Evolutionary conservation across 2,329 filamentous ascomycete genomes (phyloP), one percentile per base, ranked within the genome.

Genomic region (Hypoxylon sp.): DNA sequence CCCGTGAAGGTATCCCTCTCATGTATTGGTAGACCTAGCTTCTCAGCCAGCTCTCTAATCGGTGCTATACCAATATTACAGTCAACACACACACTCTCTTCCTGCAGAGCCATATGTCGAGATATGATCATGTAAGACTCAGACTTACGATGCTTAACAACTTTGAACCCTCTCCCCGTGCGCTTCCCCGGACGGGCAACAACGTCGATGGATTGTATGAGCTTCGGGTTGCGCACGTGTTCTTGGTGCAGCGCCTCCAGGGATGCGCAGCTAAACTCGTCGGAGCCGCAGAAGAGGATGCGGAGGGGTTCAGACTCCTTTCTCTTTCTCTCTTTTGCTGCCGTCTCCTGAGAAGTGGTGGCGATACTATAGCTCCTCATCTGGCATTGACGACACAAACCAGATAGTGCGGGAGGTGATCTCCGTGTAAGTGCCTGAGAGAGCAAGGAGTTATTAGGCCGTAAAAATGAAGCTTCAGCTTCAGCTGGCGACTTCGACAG

Each of bases 211-310:
- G 92, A 93, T 63, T 86, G 84, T 60, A 97, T 89, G 10, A 89
- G 81, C 17, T 80, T 80, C 6, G 81, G 85, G 62, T 85, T 85
- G 58, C 75, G 76, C 27, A 78, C 67, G 57, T 89, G 85, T 76
- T 93, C 91, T 4, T 81, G 75, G 73, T 91, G 79, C 35, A 99
- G 82, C 5, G 92, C 92, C 65, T 82, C 82, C 54, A 99, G 83
- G 1, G 93, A 93, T 57, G 87, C 87, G 75, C 91, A 91, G 82
- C 95, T 98, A 80, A 98, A 97, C 2, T 90, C 86, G 79, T 99
- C 96, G 2, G 95, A 96, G 69, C 96, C 96, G 81, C 94, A 98
- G 81, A 98, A 99, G 3, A 99, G 86, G 59, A 99, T 93, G 35
- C 90, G 87, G 32, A 99, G 84, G 2, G 93, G 92, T 3, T 89